A percentile compares a stretch with the other conserved stretches of the same genome.
phyloP scores from a whole-genome alignment of 1,139 yeast species.

The Saccharomyces hybrid region DNA sequence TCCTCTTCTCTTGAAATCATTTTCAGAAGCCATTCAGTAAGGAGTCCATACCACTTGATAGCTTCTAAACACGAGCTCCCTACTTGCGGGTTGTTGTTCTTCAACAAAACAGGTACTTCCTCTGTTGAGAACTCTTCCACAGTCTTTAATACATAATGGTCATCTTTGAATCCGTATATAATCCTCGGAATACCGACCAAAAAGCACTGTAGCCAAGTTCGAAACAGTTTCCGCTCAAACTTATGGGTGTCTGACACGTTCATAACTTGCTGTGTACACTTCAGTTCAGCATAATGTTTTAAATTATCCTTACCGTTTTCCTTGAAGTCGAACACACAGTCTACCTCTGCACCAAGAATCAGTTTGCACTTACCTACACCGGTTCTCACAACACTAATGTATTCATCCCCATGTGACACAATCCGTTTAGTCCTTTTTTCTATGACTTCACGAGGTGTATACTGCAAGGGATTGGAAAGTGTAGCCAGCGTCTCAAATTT shows the following conservation, averaged over 20 bases:
- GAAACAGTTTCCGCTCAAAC: constrained; percentile 68
- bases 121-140: constrained; percentile 75
- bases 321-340: constrained; percentile 76
- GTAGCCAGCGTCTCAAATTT: constrained; percentile 81
- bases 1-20: constrained; percentile 45
- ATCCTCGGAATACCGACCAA: constrained; percentile 72
- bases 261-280: constrained; percentile 55
- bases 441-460: constrained; percentile 54
- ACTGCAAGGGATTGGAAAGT: constrained; percentile 67
- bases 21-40: constrained; percentile 65
- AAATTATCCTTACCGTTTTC: constrained; percentile 49
- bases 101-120: constrained; percentile 58
- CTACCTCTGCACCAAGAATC: constrained; percentile 83
- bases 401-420: constrained; percentile 74
- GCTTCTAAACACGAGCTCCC: constrained; percentile 63
- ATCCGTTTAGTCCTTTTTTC: constrained; percentile 53
- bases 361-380: constrained; percentile 71
- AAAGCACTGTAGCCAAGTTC: constrained; percentile 92
- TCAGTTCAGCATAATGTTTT: constrained; percentile 77
- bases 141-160: constrained; percentile 49
- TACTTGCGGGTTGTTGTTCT: constrained; percentile 39
- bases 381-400: constrained; percentile 67
- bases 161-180: constrained; percentile 82
- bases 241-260: constrained; percentile 29
- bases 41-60: constrained; percentile 78